Evolutionary conservation across 768 basidiomycete genomes (phyloP), one percentile per base, ranked within the genome.

Genomic region (Termitomyces sp.): DNA sequence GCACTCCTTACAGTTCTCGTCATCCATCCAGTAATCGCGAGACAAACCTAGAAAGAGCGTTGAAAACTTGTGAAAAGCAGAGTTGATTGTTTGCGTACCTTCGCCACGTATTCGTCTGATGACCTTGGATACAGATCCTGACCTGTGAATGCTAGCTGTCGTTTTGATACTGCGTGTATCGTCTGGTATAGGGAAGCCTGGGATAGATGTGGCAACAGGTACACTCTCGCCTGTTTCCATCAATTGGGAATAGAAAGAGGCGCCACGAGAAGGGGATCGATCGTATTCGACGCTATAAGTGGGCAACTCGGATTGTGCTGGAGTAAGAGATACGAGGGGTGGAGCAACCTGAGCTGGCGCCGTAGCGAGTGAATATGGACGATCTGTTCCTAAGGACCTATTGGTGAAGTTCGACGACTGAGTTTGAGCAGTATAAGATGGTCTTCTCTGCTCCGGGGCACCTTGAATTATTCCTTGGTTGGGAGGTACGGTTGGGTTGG

Each of bases 21-120:
- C 95, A 58, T 93, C 91, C 94, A 98, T 98, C 97, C 97, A 99
- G 66, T 98, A 98, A 65, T 97, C 92, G 59, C 87, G 84, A 22
- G 91, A 92, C 19, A 96, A 66, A n/a, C 90, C 91, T 92, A 50
- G 34, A 46, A 48, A 50, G 19, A 45, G 40, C 53, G 37, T 53
- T 47, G 34, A 65, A 49, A n/a, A 35, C 28, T 24, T 55, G 5
- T 9, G 38, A 28, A 30, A 17, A 7, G 21, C 1, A 43, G 15
- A 3, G 57, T 28, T 21, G 34, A 32, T 44, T 17, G 4, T 17
- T 28, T 34, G 51, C 70, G 41, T 62, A 79, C 94, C 93, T 81
- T 96, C 93, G 42, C 95, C 95, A 54, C 94, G 78, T 63, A 97
- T 84, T 58, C 91, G 76, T 63, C 94, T 77, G 58, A 97, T 95